Evolutionary conservation across 768 basidiomycete genomes (phyloP), one percentile per base, ranked within the genome.

Genomic region (Tremella fuciformis): DNA sequence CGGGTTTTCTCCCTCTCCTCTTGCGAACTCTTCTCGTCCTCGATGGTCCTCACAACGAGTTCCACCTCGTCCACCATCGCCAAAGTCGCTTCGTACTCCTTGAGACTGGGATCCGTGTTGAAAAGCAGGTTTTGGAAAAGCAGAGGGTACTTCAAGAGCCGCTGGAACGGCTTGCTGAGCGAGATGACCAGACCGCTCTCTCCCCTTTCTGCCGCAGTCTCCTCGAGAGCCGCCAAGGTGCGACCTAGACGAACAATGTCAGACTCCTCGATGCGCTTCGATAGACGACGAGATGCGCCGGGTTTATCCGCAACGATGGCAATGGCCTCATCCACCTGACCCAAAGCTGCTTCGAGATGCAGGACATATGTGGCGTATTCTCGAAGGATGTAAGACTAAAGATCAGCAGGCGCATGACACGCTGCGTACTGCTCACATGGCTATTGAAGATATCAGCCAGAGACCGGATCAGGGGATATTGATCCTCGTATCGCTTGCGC

Each of bases 1-100:
- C 94, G 82, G 2, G 93, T 96, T 80, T 88, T 88, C 78, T 96
- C 91, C 29, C 94, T 85, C 74, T 94, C 91, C 73, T 98, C 94
- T 77, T 91, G 90, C 74, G 89, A 88, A 55, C 91, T 88, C 81
- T 98, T 98, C 80, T 99, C 92, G 69, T 97, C 94, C 76, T 99
- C 94, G 56, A 99, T 97, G 61, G 88, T 89, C 46, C 94, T 83
- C 49, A 99, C 94, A 68, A 98, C 94, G 18, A 83, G 86, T 79
- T 99, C 96, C 7, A 99, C 89, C 76, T 98, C 92, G 18, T 91
- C 90, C 0, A 97, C 92, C 89, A 98, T 94, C 74, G 88, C 87
- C 41, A 94, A 80, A 13, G 93, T 96, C 24, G 73, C 71, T 76
- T 99, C 96, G 73, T 96, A 99, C 78, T 99, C 96, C 69, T 88